Percentiles rank a stretch among this genome's conserved stretches.
These are phyloP conservation scores for Fagus sylvatica DNA, from an alignment of 306 rosid species.

Conservation along the genomic window DNA sequence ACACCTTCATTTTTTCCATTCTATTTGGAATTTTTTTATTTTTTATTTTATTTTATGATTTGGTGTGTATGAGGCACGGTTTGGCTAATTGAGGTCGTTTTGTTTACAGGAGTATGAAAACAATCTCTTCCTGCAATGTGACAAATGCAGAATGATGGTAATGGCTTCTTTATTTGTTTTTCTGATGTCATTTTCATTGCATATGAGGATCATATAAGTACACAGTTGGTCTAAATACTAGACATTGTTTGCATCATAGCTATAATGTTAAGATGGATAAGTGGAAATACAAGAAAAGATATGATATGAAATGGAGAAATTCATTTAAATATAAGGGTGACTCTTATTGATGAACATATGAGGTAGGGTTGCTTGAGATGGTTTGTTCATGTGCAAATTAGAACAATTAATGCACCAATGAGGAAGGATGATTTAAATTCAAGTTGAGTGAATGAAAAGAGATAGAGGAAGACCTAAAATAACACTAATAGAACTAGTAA, in stretches of 20 bases:
- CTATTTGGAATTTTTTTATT: neutral
- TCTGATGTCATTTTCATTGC: neutral
- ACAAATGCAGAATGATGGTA: conserved; percentile 99
- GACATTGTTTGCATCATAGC: neutral
- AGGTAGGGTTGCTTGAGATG: no score
- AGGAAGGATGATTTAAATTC: no score
- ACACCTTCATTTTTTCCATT: neutral
- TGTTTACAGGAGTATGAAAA: conserved; percentile 83
- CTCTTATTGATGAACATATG: no score
- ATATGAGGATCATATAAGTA: conserved; percentile 7
- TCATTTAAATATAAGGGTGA: no score
- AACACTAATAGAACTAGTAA: no score
- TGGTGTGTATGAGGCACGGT: conserved; percentile 2
- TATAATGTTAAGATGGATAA: no score
- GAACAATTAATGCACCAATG: no score
- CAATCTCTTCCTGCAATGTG: conserved; percentile 96
- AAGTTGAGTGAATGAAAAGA: no score
- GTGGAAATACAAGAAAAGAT: no score
- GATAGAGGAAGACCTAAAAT: no score
- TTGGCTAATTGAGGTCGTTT: conserved; percentile 37
- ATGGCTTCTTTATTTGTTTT: conserved; percentile 16
- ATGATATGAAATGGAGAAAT: no score
- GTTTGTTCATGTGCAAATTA: no score
- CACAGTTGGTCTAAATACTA: neutral
- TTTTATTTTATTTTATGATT: neutral